Evolutionary conservation across 192 early-diverging fungal species (phyloP).

Genomic region (Dimargaris verticillata): DNA sequence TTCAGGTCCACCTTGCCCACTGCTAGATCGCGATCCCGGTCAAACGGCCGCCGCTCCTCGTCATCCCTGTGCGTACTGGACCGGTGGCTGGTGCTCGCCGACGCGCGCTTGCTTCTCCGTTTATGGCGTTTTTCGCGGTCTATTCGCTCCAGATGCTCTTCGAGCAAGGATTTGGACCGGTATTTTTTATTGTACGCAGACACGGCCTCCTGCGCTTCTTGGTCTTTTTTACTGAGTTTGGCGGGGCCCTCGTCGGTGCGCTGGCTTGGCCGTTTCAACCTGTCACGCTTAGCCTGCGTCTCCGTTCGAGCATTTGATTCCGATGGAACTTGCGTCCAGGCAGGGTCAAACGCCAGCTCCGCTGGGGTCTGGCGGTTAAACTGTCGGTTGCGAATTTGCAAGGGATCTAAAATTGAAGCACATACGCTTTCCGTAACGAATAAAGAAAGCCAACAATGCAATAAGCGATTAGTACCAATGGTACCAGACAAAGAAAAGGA

Average conservation of each 20-base stretch:
- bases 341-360: not conserved
- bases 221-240: not conserved
- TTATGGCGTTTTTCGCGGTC: not conserved
- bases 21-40: not conserved
- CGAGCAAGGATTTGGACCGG: constrained; percentile 5
- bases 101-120: not conserved
- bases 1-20: not conserved
- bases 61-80: not conserved
- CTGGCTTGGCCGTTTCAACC: not conserved
- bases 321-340: not conserved
- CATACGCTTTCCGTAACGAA: too few species aligned
- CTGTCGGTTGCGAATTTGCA: constrained; percentile 1
- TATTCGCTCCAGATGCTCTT: constrained; percentile 1
- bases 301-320: not conserved
- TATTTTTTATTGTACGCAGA: not conserved
- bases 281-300: not conserved
- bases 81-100: not conserved
- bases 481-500: too few species aligned
- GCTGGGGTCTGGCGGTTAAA: not conserved
- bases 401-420: constrained; percentile 4
- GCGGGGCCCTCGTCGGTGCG: not conserved
- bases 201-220: not conserved
- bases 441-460: too few species aligned
- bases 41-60: not conserved
- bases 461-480: too few species aligned